Conservation (phyloP, 805 yeast genomes). For the Zygosaccharomyces bisporus region DNA sequence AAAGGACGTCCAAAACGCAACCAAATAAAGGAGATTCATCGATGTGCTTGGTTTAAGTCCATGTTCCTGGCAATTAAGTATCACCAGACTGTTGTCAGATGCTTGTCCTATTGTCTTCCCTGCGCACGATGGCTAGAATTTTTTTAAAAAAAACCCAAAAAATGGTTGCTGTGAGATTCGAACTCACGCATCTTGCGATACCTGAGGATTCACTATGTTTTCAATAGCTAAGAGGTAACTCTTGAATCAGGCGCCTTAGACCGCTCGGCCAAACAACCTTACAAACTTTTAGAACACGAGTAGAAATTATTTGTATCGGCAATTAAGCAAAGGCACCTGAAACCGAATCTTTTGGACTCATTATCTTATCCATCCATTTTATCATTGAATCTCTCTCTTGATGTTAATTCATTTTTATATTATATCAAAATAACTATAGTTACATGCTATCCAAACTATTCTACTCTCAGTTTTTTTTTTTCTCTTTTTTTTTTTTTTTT, state of each 20-base stretch:
- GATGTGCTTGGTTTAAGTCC: neutral
- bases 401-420: too few relatives aligned
- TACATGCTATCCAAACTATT: too few relatives aligned
- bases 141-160: conserved; percentile 12
- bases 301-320: too few relatives aligned
- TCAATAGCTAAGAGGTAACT: conserved; percentile 22
- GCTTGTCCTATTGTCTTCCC: neutral
- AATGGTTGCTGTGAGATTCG: conserved; percentile 33
- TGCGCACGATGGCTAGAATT: neutral
- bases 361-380: neutral
- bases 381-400: too few relatives aligned
- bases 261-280: conserved; percentile 34
- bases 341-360: too few relatives aligned
- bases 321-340: too few relatives aligned
- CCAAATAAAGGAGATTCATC: neutral
- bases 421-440: too few relatives aligned
- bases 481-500: too few relatives aligned
- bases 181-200: conserved; percentile 34
- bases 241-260: conserved; percentile 35
- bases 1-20: neutral
- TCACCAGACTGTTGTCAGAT: neutral
- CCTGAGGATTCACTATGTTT: conserved; percentile 25
- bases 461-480: too few relatives aligned
- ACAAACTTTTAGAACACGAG: too few relatives aligned
- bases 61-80: neutral